Evolutionary conservation across 148 eudicot genomes (phyloP).

Genomic region (Spergularia marina): DNA sequence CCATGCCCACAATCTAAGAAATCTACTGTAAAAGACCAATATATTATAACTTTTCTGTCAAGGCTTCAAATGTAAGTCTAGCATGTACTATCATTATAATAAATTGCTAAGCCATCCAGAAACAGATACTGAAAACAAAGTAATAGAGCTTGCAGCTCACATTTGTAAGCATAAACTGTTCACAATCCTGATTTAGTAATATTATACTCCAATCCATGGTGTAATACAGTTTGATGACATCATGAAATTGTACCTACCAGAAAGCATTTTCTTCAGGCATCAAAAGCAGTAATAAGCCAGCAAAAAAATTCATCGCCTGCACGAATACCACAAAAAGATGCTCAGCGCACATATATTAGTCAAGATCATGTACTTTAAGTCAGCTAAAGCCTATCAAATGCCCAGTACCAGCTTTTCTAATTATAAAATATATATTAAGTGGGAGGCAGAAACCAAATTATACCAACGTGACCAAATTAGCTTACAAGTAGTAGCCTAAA

Average conservation of each 20-base stretch:
- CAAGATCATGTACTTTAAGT: not conserved
- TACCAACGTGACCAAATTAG: not conserved
- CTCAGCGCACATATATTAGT: not conserved
- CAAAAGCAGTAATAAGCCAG: conserved; percentile 81
- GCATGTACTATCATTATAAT: not conserved
- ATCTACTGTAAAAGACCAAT: not conserved
- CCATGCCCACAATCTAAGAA: not conserved
- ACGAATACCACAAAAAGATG: conserved; percentile 19
- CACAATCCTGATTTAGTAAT: too few relatives aligned
- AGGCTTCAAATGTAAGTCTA: not conserved
- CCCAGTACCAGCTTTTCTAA: not conserved
- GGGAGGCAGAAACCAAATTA: not conserved
- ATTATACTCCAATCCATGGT: too few relatives aligned
- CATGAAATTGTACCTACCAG: conserved; percentile 49
- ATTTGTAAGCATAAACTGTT: not conserved
- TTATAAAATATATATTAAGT: not conserved
- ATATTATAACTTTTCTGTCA: not conserved
- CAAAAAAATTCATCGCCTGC: conserved; percentile 99
- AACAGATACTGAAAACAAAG: not conserved
- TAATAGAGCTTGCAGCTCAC: not conserved
- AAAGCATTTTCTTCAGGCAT: conserved; percentile 99
- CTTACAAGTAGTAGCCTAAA: not conserved
- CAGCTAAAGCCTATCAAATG: not conserved
- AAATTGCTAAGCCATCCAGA: not conserved
- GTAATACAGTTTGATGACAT: too few relatives aligned